phyloP scores from a whole-genome alignment of 805 yeast genomes.

The Metschnikowia dekortorum region DNA sequence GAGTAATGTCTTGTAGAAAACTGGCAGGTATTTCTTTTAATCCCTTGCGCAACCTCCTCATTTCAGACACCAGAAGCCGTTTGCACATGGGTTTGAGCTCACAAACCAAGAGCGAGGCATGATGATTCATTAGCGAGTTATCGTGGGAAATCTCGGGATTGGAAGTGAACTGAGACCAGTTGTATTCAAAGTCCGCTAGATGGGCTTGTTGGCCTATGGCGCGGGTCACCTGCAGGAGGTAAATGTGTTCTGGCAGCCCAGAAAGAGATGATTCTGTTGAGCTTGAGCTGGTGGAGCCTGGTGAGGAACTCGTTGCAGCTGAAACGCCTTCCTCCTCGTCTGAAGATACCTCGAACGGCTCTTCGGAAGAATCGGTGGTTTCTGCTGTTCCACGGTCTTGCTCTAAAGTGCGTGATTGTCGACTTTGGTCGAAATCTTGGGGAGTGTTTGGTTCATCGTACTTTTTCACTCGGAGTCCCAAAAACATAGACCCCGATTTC shows the following conservation, averaged over 20 bases:
- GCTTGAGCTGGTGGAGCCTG: background rate
- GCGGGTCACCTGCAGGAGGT: constrained; percentile 9
- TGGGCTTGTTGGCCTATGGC: constrained; percentile 11
- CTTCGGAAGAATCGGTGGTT: background rate
- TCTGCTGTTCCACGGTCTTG: background rate
- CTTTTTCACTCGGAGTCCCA: constrained; percentile 11
- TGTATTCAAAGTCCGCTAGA: constrained; percentile 4
- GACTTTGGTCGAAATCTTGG: too few relatives aligned
- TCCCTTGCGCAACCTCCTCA: background rate
- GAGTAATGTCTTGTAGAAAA: background rate
- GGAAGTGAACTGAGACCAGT: constrained; percentile 9
- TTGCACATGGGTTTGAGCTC: constrained; percentile 9
- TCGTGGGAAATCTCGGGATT: background rate
- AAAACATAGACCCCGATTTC: constrained; percentile 10
- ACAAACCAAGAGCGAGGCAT: constrained; percentile 14
- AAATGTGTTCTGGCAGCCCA: constrained; percentile 1
- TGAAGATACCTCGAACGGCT: background rate
- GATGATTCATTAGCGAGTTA: constrained; percentile 7
- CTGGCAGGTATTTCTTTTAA: background rate
- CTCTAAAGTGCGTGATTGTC: background rate
- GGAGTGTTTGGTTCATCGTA: background rate
- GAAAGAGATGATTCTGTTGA: background rate
- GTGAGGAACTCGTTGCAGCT: background rate
- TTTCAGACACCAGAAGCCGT: constrained; percentile 5
- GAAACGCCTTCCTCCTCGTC: background rate